A percentile compares a stretch with the other conserved stretches of the same genome.
Conservation (phyloP, 108 stramenopile species). For the Pseudonitzschia pungens region DNA sequence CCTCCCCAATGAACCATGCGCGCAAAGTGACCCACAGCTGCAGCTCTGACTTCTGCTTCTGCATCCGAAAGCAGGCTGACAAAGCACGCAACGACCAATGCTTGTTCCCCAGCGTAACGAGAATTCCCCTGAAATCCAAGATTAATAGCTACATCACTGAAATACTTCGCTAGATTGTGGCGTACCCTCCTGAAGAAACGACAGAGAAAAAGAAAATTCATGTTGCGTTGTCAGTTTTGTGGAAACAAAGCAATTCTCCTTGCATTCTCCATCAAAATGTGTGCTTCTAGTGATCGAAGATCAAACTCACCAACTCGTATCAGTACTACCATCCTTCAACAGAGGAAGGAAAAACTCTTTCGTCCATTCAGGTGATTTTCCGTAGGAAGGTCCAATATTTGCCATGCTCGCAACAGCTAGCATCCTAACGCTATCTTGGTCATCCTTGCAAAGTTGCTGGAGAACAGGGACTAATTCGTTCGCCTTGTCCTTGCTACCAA, state of each 20-base stretch:
- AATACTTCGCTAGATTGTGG: slow-evolving; percentile 84
- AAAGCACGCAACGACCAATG: slow-evolving; percentile 69
- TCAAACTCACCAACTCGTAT: slow-evolving; percentile 83
- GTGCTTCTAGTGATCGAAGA: no score
- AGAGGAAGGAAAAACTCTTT: slow-evolving; percentile 74
- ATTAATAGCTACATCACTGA: slow-evolving; percentile 71
- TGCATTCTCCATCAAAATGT: no score
- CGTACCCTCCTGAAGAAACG: slow-evolving; percentile 79
- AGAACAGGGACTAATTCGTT: slow-evolving; percentile 69
- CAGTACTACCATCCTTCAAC: slow-evolving; percentile 71
- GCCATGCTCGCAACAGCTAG: slow-evolving; percentile 80
- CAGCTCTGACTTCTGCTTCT: slow-evolving; percentile 94
- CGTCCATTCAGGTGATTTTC: slow-evolving; percentile 60
- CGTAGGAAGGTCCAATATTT: slow-evolving; percentile 69
- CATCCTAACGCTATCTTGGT: slow-evolving; percentile 95
- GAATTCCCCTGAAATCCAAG: slow-evolving; percentile 56
- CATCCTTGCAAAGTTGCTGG: slow-evolving; percentile 85
- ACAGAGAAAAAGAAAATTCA: not conserved
- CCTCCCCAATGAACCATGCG: slow-evolving; percentile 84
- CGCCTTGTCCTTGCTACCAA: slow-evolving; percentile 37
- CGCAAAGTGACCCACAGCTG: slow-evolving; percentile 86
- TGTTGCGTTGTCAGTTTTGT: not conserved
- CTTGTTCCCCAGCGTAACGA: slow-evolving; percentile 34
- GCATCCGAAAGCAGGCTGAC: slow-evolving; percentile 79
- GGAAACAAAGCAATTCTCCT: no score